phyloP scores from a whole-genome alignment of 257 asterid species.

The Solanum piurae region DNA sequence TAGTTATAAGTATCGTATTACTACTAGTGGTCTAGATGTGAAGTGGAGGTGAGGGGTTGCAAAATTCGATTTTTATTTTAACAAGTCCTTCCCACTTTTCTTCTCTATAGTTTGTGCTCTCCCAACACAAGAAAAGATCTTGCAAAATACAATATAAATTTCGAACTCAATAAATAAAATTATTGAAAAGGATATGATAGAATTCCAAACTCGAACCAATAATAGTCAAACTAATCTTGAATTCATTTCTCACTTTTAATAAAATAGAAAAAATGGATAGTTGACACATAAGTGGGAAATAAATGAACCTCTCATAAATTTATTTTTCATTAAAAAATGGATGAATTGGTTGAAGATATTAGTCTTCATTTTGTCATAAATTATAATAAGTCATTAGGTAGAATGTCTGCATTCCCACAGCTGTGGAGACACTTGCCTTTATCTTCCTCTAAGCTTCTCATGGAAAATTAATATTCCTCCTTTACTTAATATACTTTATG shows the following conservation, averaged over 20 bases:
- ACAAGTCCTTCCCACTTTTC: neutral
- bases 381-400: constrained; percentile 1
- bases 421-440: constrained; percentile 8
- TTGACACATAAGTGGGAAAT: neutral
- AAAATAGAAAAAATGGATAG: neutral
- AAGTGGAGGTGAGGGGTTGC: neutral
- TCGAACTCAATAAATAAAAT: neutral
- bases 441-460: neutral
- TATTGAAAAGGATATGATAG: neutral
- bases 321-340: neutral
- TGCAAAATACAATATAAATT: neutral
- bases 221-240: neutral
- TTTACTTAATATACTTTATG: neutral
- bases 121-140: too few species aligned
- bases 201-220: neutral
- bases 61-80: neutral
- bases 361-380: neutral
- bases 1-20: neutral
- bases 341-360: neutral
- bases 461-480: neutral
- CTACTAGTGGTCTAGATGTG: neutral
- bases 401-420: constrained; percentile 20
- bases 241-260: neutral
- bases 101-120: neutral
- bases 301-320: neutral